phyloP scores from a whole-genome alignment of 2,329 filamentous ascomycete genomes.

The Diplodia sapinea region DNA sequence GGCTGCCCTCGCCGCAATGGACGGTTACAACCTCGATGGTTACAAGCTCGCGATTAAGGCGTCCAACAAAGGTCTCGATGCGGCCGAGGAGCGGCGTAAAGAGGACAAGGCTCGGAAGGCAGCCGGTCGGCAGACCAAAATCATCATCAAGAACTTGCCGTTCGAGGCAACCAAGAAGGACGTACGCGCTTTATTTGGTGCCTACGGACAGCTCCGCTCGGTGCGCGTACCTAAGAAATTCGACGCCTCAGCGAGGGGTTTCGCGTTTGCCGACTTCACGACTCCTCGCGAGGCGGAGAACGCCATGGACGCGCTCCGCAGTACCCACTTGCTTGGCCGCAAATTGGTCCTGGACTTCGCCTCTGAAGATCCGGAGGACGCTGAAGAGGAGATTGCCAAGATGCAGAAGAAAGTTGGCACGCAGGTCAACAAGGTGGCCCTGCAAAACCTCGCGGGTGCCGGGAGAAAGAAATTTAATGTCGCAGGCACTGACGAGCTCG shows the following conservation, averaged over 20 bases:
- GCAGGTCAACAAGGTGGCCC: slow-evolving; percentile 86
- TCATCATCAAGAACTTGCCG: slow-evolving; percentile 97
- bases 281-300: slow-evolving; percentile 88
- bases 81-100: slow-evolving; percentile 81
- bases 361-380: slow-evolving; percentile 83
- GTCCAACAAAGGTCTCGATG: slow-evolving; percentile 85
- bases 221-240: slow-evolving; percentile 96
- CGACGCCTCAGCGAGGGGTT: slow-evolving; percentile 84
- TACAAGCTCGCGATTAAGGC: slow-evolving; percentile 85
- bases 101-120: slow-evolving; percentile 84
- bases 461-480: slow-evolving; percentile 90
- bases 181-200: slow-evolving; percentile 80
- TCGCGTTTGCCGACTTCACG: slow-evolving; percentile 95
- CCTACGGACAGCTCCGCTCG: slow-evolving; percentile 89
- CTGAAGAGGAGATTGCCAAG: slow-evolving; percentile 93
- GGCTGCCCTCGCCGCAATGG: slow-evolving; percentile 82
- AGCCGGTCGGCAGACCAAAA: slow-evolving; percentile 80
- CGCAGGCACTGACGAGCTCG: slow-evolving; percentile 67
- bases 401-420: slow-evolving; percentile 95
- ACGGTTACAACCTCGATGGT: slow-evolving; percentile 83
- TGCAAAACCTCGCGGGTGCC: slow-evolving; percentile 84
- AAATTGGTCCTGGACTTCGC: slow-evolving; percentile 91
- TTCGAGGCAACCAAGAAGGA: slow-evolving; percentile 97
- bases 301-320: slow-evolving; percentile 86
- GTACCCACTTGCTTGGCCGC: slow-evolving; percentile 91